Conservation (phyloP, 805 yeast genomes). For the Candida krabiensis region DNA sequence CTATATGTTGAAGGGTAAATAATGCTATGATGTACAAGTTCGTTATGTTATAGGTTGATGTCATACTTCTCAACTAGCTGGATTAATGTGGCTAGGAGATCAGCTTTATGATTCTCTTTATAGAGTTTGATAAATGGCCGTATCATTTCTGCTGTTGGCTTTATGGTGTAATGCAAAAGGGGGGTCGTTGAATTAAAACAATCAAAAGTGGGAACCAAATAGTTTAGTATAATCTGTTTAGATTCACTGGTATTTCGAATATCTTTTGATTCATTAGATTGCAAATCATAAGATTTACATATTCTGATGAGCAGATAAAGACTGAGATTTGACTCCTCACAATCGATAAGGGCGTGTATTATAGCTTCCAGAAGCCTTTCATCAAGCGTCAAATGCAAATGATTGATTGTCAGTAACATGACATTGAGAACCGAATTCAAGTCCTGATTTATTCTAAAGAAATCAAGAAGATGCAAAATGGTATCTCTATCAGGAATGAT, state of each 20-base stretch:
- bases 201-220: constrained; percentile 9
- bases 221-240: constrained; percentile 13
- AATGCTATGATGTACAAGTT: no score
- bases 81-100: constrained; percentile 12
- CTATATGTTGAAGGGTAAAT: no score
- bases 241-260: background rate
- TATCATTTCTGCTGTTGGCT: constrained; percentile 17
- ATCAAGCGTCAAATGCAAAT: constrained; percentile 12
- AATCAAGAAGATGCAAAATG: constrained; percentile 4
- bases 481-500: constrained; percentile 16
- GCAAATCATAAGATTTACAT: constrained; percentile 13
- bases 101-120: constrained; percentile 6
- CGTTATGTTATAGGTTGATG: constrained; percentile 12
- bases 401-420: constrained; percentile 7
- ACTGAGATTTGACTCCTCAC: constrained; percentile 12
- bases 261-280: constrained; percentile 1
- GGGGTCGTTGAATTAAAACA: background rate
- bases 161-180: constrained; percentile 12
- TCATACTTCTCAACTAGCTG: constrained; percentile 16
- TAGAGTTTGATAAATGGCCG: constrained; percentile 14
- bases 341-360: constrained; percentile 10
- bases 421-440: constrained; percentile 7
- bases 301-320: constrained; percentile 12
- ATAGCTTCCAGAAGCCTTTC: constrained; percentile 7
- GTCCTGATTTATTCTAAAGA: constrained; percentile 6